Evolutionary conservation across 805 yeast genomes (phyloP), one percentile per base, ranked within the genome.

Genomic region (Tetrapisispora nanseiensis): DNA sequence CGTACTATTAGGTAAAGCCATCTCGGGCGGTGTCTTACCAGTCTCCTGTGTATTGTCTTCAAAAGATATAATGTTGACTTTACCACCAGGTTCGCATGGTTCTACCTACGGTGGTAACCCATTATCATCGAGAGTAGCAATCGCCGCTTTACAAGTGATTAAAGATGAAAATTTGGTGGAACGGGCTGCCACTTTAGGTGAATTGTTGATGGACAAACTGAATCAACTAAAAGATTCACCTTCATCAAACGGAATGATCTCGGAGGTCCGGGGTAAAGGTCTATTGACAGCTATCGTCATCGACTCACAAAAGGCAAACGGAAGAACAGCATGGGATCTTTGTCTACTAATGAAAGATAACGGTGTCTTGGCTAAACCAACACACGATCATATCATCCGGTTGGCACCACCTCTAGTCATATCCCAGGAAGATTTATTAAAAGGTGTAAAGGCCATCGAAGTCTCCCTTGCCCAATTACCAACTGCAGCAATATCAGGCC

Each of bases 21-120:
- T 90, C 46, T 81, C 95, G 24, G 97, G 97, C 44, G 97, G 97
- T 65, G 89, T 87, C 26, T 62, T 84, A 49, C 97, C 97, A 27
- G 94, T 87, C 13, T 82, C 94, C 36, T 92, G 94, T 23, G 96
- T 87, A 15, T 71, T 90, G 49, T 82, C 96, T 1, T 84, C 95
- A n/a, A 76, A 70, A 54, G 94, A 86, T 46, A 82, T 90, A 61
- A 84, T 90, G 96, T 74, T 80, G 50, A 78, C 86, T 49, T 74
- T 90, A 53, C 86, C 84, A 48, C 95, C 97, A 22, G 97, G 97
- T 42, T 85, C 95, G 26, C 97, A 90, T 66, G 97, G 97, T 40
- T 89, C 97, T 23, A 90, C 97, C 19, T 90, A 85, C 62, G 97
- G 97, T 66, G 97, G 97, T 64, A 90, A 87, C 69, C 96, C 97